phyloP scores from a whole-genome alignment of 257 asterid genomes.

The Solanum chmielewskii region DNA sequence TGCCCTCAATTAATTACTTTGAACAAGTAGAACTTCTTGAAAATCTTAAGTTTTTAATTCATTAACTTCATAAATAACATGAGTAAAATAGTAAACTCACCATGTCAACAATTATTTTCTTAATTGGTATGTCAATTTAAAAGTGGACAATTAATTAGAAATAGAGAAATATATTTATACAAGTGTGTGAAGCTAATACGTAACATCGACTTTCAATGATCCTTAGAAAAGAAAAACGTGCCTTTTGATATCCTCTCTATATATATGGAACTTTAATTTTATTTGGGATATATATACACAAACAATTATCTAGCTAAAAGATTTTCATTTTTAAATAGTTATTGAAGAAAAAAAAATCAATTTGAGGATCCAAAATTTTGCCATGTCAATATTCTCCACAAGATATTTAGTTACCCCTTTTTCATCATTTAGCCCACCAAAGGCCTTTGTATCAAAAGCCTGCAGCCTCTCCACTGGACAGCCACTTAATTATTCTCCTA shows the following conservation, averaged over 20 bases:
- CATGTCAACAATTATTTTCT: too few relatives aligned
- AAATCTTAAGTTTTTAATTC: too few relatives aligned
- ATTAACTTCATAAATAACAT: too few relatives aligned
- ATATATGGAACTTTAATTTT: neutral
- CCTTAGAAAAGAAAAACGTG: neutral
- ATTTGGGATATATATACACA: neutral
- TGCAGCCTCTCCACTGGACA: neutral
- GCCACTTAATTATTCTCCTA: neutral
- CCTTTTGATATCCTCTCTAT: neutral
- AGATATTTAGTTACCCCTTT: neutral
- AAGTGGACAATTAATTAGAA: rapidly evolving
- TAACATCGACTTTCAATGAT: too few relatives aligned
- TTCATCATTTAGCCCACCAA: neutral
- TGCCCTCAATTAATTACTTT: too few relatives aligned
- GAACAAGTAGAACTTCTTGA: too few relatives aligned
- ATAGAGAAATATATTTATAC: too few relatives aligned
- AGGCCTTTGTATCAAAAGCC: neutral
- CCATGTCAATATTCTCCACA: neutral
- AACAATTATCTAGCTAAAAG: neutral
- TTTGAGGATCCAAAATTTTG: neutral
- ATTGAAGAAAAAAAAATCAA: neutral
- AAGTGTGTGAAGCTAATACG: too few relatives aligned
- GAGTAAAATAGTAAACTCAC: too few relatives aligned
- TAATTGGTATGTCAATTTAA: too few relatives aligned
- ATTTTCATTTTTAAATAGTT: neutral